Conservation (phyloP, 441 rosid genomes). For the Eugenia klotzschiana region DNA sequence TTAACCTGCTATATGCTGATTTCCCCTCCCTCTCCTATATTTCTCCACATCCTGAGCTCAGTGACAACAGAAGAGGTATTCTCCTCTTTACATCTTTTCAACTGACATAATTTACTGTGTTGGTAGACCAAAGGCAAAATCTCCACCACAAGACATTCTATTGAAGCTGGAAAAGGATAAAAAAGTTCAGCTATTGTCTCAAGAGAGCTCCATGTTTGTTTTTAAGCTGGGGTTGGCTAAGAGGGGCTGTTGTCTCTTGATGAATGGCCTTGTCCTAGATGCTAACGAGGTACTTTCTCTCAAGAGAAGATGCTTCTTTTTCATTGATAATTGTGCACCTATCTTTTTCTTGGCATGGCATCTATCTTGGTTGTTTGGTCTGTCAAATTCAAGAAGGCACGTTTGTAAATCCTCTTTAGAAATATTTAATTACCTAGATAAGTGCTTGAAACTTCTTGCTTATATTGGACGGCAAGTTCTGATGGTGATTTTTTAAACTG, state of each 20-base stretch:
- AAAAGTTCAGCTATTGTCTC: constrained; percentile 41
- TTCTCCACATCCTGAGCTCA: not conserved
- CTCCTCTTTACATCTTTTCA: not conserved
- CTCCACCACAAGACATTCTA: constrained; percentile 78
- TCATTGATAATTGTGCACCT: not conserved
- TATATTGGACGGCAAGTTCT: not conserved
- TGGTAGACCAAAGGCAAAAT: constrained; percentile 61
- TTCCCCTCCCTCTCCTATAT: not conserved
- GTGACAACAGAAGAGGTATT: not conserved
- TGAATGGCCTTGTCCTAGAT: constrained; percentile 94
- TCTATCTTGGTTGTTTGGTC: not conserved
- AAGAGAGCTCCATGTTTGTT: constrained; percentile 75
- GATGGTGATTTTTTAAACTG: not conserved
- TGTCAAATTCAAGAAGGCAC: not conserved
- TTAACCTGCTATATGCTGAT: not conserved
- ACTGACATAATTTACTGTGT: not conserved
- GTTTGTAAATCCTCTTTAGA: not conserved
- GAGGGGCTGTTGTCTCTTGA: constrained; percentile 61
- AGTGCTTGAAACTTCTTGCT: not conserved
- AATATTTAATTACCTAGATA: not conserved
- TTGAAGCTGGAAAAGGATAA: constrained; percentile 74
- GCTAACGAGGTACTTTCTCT: constrained; percentile 56
- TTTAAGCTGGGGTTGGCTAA: constrained; percentile 81
- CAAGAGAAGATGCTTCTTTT: not conserved
- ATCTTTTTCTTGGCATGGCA: not conserved